phyloP scores from a whole-genome alignment of 345 rosid species.

The Gossypium bickii region DNA sequence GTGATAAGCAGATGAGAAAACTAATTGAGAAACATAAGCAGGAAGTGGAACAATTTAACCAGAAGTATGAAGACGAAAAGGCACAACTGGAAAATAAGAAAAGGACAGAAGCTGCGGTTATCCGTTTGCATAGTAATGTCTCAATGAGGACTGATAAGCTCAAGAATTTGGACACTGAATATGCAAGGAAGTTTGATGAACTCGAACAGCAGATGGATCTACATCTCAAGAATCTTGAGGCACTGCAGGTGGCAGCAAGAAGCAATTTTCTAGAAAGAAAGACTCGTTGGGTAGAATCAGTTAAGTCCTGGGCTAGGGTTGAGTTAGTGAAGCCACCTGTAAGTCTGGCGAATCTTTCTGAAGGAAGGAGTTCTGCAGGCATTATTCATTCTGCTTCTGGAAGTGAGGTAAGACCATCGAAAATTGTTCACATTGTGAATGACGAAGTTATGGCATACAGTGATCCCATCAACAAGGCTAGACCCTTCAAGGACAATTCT shows the following conservation, averaged over 20 bases:
- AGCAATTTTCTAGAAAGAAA: constrained; percentile 41
- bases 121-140: constrained; percentile 35
- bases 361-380: not conserved
- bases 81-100: constrained; percentile 37
- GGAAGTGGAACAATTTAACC: constrained; percentile 37
- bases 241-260: constrained; percentile 35
- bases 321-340: constrained; percentile 27
- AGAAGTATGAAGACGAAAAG: constrained; percentile 42
- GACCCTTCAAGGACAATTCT: constrained; percentile 16
- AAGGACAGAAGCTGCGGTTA: constrained; percentile 47
- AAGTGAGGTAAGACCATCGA: constrained; percentile 19
- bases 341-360: constrained; percentile 18
- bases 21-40: constrained; percentile 38
- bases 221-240: constrained; percentile 38
- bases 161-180: constrained; percentile 43
- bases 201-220: constrained; percentile 32
- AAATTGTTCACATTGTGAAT: constrained; percentile 18
- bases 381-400: constrained; percentile 11
- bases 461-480: constrained; percentile 19
- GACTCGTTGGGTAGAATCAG: constrained; percentile 40
- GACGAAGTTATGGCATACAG: constrained; percentile 17
- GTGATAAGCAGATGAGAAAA: constrained; percentile 42
- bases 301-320: constrained; percentile 42
- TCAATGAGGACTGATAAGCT: constrained; percentile 40
- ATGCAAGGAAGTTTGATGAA: constrained; percentile 37